These are phyloP conservation scores for Amorphotheca resinae DNA, from an alignment of 495 filamentous ascomycete species.

Conservation along the genomic window DNA sequence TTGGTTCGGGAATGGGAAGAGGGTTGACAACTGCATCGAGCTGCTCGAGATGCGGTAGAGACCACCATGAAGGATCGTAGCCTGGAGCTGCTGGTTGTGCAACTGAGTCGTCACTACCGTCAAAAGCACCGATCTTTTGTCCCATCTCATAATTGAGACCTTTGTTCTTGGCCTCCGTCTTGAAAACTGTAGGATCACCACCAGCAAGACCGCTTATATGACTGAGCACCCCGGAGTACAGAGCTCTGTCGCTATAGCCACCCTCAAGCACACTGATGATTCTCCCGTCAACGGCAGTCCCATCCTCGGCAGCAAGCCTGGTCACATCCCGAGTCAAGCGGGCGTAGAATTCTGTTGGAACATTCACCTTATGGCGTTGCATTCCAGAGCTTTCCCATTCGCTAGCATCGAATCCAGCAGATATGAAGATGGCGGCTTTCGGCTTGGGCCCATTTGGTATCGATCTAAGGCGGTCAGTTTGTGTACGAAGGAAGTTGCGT, in stretches of 20 bases:
- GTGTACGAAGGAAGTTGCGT: slow-evolving; percentile 54
- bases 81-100: slow-evolving; percentile 1
- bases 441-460: slow-evolving; percentile 42
- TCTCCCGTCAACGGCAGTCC: slow-evolving; percentile 62
- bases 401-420: slow-evolving; percentile 92
- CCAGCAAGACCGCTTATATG: slow-evolving; percentile 70
- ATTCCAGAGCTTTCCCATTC: slow-evolving; percentile 85
- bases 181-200: slow-evolving; percentile 28
- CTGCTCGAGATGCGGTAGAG: slow-evolving; percentile 47
- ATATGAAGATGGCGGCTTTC: slow-evolving; percentile 82
- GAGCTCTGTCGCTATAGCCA: slow-evolving; percentile 83
- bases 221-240: slow-evolving; percentile 74
- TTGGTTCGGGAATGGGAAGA: slow-evolving; percentile 30
- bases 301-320: slow-evolving; percentile 67
- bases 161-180: slow-evolving; percentile 28
- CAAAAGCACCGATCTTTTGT: slow-evolving; percentile 28
- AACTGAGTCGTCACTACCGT: background rate
- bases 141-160: slow-evolving; percentile 39
- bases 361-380: slow-evolving; percentile 89
- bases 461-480: slow-evolving; percentile 45
- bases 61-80: slow-evolving; percentile 72
- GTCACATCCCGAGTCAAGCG: slow-evolving; percentile 76
- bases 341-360: slow-evolving; percentile 94
- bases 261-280: slow-evolving; percentile 90
- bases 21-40: slow-evolving; percentile 45